Evolutionary conservation across 2,329 filamentous ascomycete genomes (phyloP).

Genomic region (Capronia coronata): DNA sequence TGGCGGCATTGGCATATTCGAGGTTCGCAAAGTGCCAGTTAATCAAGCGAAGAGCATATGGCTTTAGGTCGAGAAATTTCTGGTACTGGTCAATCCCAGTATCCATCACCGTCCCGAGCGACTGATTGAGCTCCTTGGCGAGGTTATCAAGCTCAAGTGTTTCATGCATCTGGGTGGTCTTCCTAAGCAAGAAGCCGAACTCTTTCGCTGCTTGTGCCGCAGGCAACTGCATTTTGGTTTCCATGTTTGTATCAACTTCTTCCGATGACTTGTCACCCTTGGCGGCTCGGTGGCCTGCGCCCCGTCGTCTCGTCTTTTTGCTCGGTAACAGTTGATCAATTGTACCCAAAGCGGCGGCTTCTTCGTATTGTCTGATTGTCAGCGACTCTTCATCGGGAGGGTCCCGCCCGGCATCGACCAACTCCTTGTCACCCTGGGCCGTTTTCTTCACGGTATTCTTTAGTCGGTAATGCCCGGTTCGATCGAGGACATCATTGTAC

Average conservation of each 20-base stretch:
- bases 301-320: slow-evolving; percentile 39
- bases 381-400: slow-evolving; percentile 64
- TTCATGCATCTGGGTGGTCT: slow-evolving; percentile 55
- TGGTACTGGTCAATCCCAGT: slow-evolving; percentile 86
- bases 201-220: slow-evolving; percentile 69
- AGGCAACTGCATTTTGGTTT: slow-evolving; percentile 65
- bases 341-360: slow-evolving; percentile 56
- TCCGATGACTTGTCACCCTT: slow-evolving; percentile 55
- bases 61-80: slow-evolving; percentile 69
- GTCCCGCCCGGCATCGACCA: slow-evolving; percentile 79
- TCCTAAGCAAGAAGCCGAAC: slow-evolving; percentile 75
- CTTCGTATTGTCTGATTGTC: slow-evolving; percentile 67
- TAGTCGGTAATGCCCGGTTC: slow-evolving; percentile 83
- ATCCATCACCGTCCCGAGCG: slow-evolving; percentile 84
- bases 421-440: slow-evolving; percentile 72
- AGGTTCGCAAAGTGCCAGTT: slow-evolving; percentile 99
- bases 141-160: slow-evolving; percentile 66
- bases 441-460: slow-evolving; percentile 63
- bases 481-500: slow-evolving; percentile 90
- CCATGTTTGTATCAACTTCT: slow-evolving; percentile 63
- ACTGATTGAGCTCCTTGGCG: slow-evolving; percentile 59
- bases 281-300: slow-evolving; percentile 43
- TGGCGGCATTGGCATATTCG: slow-evolving; percentile 93
- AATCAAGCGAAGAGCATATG: slow-evolving; percentile 80
- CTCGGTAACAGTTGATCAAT: slow-evolving; percentile 39